Percentiles rank a stretch among this genome's conserved stretches.
These are phyloP conservation scores for Pisolithus sp. DNA, from an alignment of 768 basidiomycete genomes.

Conservation along the genomic window DNA sequence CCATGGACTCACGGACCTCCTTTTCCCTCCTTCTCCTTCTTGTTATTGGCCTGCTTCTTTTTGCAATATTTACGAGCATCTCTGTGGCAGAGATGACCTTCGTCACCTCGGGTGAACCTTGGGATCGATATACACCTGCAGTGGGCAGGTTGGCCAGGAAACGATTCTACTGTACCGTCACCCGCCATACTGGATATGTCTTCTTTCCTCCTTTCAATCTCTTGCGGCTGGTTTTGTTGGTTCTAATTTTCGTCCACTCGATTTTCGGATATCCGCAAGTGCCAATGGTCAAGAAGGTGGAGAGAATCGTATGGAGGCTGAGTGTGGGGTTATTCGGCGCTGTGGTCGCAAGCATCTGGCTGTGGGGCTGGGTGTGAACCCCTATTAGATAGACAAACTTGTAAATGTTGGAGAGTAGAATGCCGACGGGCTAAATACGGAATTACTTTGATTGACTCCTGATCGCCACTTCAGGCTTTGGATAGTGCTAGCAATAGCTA, in stretches of 20 bases:
- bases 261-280: conserved; percentile 15
- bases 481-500: not conserved
- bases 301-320: conserved; percentile 37
- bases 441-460: too few species aligned
- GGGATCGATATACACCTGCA: conserved; percentile 44
- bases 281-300: conserved; percentile 10
- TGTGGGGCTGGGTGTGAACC: conserved; percentile 17
- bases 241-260: conserved; percentile 1
- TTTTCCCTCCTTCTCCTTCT: conserved; percentile 35
- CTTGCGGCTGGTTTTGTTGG: conserved; percentile 14
- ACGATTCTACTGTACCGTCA: conserved; percentile 31
- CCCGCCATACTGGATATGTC: conserved; percentile 31
- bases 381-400: too few species aligned
- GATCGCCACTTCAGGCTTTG: too few species aligned
- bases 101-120: conserved; percentile 16
- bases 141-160: conserved; percentile 42
- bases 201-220: conserved; percentile 53
- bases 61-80: conserved; percentile 27
- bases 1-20: conserved; percentile 42
- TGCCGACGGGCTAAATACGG: too few species aligned
- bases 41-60: conserved; percentile 29
- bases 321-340: conserved; percentile 34
- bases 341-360: conserved; percentile 22
- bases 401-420: too few species aligned
- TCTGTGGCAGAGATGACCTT: conserved; percentile 17